phyloP scores from a whole-genome alignment of 352 stramenopile genomes.

The Globisporangium megalacanthum region DNA sequence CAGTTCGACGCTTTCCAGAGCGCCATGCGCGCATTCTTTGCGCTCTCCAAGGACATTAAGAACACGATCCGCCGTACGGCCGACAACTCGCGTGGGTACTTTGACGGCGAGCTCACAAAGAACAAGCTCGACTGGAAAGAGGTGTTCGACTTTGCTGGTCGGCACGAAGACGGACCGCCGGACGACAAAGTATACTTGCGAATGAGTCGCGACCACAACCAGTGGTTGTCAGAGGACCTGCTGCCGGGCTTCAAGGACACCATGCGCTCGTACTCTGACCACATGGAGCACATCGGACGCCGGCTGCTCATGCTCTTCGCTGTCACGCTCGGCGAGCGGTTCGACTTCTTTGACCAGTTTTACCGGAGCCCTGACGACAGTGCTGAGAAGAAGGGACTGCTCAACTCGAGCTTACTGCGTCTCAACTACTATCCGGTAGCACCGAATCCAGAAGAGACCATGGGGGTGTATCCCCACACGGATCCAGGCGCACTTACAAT shows the following conservation, averaged over 20 bases:
- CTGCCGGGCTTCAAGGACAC: constrained; percentile 52
- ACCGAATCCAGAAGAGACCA: constrained; percentile 19
- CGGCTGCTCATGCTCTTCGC: constrained; percentile 56
- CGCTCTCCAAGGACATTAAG: constrained; percentile 58
- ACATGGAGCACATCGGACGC: constrained; percentile 48
- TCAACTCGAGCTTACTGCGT: constrained; percentile 79
- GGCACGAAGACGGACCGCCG: constrained; percentile 31
- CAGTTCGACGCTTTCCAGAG: constrained; percentile 65
- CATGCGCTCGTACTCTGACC: constrained; percentile 38
- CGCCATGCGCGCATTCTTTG: constrained; percentile 82
- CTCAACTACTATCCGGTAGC: constrained; percentile 88
- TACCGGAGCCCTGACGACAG: constrained; percentile 22
- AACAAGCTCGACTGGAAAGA: constrained; percentile 92
- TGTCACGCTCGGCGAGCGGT: constrained; percentile 44
- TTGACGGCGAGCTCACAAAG: constrained; percentile 94
- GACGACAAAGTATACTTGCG: constrained; percentile 41
- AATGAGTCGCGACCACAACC: constrained; percentile 84
- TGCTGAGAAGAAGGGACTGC: constrained; percentile 1
- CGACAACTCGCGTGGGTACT: constrained; percentile 89
- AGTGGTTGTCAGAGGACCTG: constrained; percentile 45
- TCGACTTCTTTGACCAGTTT: constrained; percentile 57
- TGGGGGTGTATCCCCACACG: constrained; percentile 64
- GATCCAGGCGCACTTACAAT: constrained; percentile 43
- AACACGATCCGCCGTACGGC: constrained; percentile 48
- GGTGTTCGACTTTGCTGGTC: constrained; percentile 65